phyloP scores from a whole-genome alignment of 768 basidiomycete species.

The Lactifluus piperatus region DNA sequence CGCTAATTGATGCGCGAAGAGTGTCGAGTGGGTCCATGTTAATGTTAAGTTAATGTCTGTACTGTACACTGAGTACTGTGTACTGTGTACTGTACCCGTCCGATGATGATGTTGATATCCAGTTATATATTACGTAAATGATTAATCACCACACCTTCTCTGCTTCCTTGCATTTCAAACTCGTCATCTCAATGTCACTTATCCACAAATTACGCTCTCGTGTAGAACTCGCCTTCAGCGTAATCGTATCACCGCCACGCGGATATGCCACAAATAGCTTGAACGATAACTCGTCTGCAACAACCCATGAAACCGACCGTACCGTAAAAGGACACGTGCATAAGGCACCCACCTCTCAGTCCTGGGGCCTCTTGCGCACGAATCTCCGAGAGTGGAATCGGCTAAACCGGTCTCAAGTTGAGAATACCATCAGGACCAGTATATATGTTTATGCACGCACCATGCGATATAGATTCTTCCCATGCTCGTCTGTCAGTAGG shows the following conservation, averaged over 20 bases:
- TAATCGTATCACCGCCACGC: constrained; percentile 64
- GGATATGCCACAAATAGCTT: constrained; percentile 58
- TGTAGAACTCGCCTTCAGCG: constrained; percentile 45
- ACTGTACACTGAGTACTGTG: background rate
- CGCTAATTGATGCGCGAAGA: constrained; percentile 14
- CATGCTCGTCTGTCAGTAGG: constrained; percentile 68
- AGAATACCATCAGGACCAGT: background rate
- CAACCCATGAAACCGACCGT: background rate
- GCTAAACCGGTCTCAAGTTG: constrained; percentile 34
- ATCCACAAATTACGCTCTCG: constrained; percentile 53
- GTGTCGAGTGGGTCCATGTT: constrained; percentile 17
- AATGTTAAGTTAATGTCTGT: no score
- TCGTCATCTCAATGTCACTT: constrained; percentile 36
- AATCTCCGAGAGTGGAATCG: constrained; percentile 64
- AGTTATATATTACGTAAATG: background rate
- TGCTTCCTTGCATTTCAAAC: constrained; percentile 26
- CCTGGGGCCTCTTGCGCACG: constrained; percentile 45
- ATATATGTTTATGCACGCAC: constrained; percentile 34
- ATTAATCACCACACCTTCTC: background rate
- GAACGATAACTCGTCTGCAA: constrained; percentile 59
- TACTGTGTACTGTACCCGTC: no score
- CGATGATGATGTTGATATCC: no score
- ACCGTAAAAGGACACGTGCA: background rate
- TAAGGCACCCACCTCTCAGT: constrained; percentile 37
- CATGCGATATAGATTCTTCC: constrained; percentile 72